Evolutionary conservation across 2,329 filamentous ascomycete genomes (phyloP), one percentile per base, ranked within the genome.

Genomic region (Geosmithia putterillii): DNA sequence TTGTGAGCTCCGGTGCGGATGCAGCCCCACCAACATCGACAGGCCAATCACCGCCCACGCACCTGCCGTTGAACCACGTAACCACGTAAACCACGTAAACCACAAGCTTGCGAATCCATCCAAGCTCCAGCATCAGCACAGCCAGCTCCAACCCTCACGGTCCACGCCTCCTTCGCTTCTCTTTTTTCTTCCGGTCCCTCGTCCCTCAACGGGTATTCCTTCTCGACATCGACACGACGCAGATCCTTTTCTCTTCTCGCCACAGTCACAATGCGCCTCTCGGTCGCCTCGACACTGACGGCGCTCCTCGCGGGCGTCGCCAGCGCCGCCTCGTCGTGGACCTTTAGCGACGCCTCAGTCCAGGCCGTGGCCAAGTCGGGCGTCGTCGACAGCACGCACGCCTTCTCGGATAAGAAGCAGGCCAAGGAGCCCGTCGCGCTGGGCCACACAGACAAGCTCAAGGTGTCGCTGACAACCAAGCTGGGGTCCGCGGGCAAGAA

Each of bases 401-500:
- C 81, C 45, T 70, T 88, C 51, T 67, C 65, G 47, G 63, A 71
- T 18, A 74, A 73, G 48, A 68, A 73, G 73, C 79, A 17, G 28
- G 69, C 89, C 48, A 65, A 76, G 42, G 76, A 76, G 41, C 64
- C 80, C 12, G 59, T 95, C 37, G 62, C 71, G 10, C 69, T 96
- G 48, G 76, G 79, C 48, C 63, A 72, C 43, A 61, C 75, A 43
- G 88, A 94, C 57, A 79, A 79, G 37, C 70, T 96, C 57, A 95
- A 92, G 69, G 67, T 98, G 51, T 65, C 79, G 51, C 67, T 98
- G 54, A 94, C 87, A 28, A 75, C 86, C 8, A 83, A 83, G 59
- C 86, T 95, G 56, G 81, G 76, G 57, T 79, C 80, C 63, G 81
- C 79, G 53, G 74, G 77, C 40, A 90, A 88, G 71, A 79, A 85